phyloP scores from a whole-genome alignment of 2,329 filamentous ascomycete species.

The Chaetomium sp. region DNA sequence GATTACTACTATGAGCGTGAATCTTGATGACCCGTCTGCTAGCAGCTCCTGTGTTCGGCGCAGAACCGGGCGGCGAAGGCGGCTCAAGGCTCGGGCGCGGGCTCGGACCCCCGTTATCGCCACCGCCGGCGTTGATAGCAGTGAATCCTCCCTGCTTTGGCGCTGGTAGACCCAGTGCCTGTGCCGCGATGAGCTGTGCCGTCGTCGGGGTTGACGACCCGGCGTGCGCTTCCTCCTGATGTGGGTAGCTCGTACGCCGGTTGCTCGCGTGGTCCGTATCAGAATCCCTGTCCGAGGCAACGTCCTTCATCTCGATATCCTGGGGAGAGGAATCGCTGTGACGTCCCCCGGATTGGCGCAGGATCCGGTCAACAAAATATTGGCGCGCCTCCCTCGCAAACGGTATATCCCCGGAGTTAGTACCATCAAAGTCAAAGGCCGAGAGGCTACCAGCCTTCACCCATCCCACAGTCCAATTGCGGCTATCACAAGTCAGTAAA shows the following conservation, averaged over 20 bases:
- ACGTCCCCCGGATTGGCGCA: background rate
- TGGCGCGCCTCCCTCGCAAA: constrained; percentile 15
- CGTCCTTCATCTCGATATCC: constrained; percentile 20
- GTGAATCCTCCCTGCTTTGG: constrained; percentile 7
- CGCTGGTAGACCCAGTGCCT: constrained; percentile 11
- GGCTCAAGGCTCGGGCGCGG: no score
- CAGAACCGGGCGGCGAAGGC: no score
- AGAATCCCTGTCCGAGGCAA: constrained; percentile 1
- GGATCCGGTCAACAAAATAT: constrained; percentile 8
- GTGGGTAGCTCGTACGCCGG: constrained; percentile 17
- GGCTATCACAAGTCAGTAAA: background rate
- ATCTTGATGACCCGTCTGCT: no score
- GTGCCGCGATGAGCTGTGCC: constrained; percentile 15
- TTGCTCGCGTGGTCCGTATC: constrained; percentile 9
- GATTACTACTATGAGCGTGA: no score
- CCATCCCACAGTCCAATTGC: constrained; percentile 20
- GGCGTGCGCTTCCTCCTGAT: background rate
- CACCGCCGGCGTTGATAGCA: constrained; percentile 1
- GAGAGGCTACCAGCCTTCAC: constrained; percentile 19
- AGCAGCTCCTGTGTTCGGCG: no score
- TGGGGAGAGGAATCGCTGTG: background rate
- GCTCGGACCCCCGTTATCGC: no score
- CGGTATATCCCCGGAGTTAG: constrained; percentile 12
- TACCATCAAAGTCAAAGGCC: constrained; percentile 21
- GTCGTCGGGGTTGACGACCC: background rate